Evolutionary conservation across 2,329 filamentous ascomycete species (phyloP).

Genomic region (Paecilomyces fulvus): DNA sequence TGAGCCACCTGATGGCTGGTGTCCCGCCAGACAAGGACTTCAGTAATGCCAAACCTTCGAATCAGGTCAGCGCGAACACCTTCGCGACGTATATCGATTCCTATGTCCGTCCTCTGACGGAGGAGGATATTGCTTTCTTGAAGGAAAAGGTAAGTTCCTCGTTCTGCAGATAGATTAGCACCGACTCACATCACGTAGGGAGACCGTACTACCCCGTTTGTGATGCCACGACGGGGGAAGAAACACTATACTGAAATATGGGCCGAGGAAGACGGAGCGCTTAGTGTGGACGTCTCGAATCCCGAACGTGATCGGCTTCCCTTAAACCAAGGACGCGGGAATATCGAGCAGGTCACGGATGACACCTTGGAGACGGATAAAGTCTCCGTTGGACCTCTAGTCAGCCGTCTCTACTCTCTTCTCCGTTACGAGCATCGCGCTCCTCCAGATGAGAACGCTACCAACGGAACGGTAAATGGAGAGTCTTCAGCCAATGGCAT

Average conservation of each 20-base stretch:
- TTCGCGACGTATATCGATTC: constrained; percentile 91
- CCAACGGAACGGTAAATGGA: constrained; percentile 48
- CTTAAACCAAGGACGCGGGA: constrained; percentile 74
- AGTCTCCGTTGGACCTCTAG: constrained; percentile 77
- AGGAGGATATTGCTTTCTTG: constrained; percentile 89
- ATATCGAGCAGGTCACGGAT: constrained; percentile 79
- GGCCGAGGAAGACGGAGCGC: constrained; percentile 84
- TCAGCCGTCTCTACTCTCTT: constrained; percentile 69
- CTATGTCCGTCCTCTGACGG: constrained; percentile 78
- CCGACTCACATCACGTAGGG: constrained; percentile 39
- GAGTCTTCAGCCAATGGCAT: constrained; percentile 38
- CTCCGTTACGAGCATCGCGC: constrained; percentile 63
- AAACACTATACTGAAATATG: constrained; percentile 83
- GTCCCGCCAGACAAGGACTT: constrained; percentile 91
- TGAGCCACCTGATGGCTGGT: constrained; percentile 78
- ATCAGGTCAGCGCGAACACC: constrained; percentile 87
- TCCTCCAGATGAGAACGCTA: constrained; percentile 48
- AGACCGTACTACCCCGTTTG: constrained; percentile 72
- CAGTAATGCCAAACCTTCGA: constrained; percentile 83
- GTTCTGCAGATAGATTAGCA: not conserved
- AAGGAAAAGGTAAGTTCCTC: constrained; percentile 57
- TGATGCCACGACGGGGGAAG: constrained; percentile 76
- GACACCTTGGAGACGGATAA: constrained; percentile 81
- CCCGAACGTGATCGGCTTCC: constrained; percentile 58
- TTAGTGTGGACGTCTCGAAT: constrained; percentile 60